phyloP scores from a whole-genome alignment of 805 yeast genomes.

The Schizosaccharomyces lindneri region DNA sequence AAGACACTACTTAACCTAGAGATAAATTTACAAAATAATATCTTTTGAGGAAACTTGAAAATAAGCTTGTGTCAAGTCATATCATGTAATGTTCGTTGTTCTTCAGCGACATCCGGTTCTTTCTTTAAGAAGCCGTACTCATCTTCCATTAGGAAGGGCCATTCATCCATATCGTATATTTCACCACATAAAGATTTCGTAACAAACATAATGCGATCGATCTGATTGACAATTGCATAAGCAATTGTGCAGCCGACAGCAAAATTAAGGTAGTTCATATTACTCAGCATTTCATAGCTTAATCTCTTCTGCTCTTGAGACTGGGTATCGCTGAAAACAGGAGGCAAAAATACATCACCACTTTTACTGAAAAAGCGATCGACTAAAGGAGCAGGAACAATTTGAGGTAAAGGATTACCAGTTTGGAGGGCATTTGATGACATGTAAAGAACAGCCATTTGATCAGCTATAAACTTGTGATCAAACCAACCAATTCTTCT shows the following conservation, averaged over 20 bases:
- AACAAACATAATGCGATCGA: constrained; percentile 1
- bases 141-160: background rate
- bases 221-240: background rate
- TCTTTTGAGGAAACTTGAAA: no score
- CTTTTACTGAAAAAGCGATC: constrained; percentile 1
- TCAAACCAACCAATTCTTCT: constrained; percentile 13
- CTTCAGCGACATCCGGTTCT: background rate
- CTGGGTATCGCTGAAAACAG: background rate
- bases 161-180: background rate
- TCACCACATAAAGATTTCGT: constrained; percentile 2
- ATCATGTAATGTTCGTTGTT: no score
- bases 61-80: no score
- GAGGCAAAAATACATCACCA: background rate
- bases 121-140: background rate
- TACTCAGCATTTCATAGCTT: background rate
- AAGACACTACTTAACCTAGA: no score
- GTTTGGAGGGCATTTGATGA: constrained; percentile 11
- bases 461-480: constrained; percentile 10
- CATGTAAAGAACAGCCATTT: constrained; percentile 14
- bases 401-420: constrained; percentile 13
- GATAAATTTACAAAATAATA: no score
- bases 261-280: background rate
- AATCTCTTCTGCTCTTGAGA: background rate
- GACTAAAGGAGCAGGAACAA: constrained; percentile 11
- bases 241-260: constrained; percentile 3